These are phyloP conservation scores for Camelina sativa DNA, from an alignment of 345 rosid species.

Conservation along the genomic window DNA sequence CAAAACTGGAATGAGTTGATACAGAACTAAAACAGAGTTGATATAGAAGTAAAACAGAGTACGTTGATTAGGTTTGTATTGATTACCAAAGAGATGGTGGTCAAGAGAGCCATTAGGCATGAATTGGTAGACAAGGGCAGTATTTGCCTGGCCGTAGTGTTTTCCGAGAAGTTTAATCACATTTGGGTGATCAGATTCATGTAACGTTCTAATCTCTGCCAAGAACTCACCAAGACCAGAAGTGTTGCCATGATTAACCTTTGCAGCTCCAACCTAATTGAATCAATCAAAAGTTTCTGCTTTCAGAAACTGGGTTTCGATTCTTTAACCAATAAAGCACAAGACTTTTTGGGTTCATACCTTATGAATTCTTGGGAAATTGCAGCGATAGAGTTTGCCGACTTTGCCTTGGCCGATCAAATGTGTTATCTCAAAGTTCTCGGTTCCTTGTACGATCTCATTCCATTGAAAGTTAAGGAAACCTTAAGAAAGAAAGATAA, in stretches of 20 bases:
- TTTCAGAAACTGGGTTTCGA: constrained; percentile 23
- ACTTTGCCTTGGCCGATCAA: constrained; percentile 11
- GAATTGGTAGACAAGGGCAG: constrained; percentile 72
- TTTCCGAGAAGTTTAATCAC: constrained; percentile 70
- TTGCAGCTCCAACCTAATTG: constrained; percentile 70
- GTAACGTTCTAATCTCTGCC: constrained; percentile 65
- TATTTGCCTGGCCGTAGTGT: constrained; percentile 56
- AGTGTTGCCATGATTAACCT: constrained; percentile 57
- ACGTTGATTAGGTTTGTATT: neutral
- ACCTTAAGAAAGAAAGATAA: neutral
- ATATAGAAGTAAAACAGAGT: neutral
- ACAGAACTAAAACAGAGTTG: too few relatives aligned
- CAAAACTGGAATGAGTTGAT: neutral
- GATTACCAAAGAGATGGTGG: constrained; percentile 61
- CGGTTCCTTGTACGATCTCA: neutral
- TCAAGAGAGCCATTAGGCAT: constrained; percentile 80
- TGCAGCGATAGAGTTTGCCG: constrained; percentile 31
- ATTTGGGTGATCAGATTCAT: constrained; percentile 65
- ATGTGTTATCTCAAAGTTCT: neutral
- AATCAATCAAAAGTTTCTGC: neutral
- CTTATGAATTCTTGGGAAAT: neutral
- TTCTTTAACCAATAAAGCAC: constrained; percentile 3
- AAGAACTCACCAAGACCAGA: constrained; percentile 60
- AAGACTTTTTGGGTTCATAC: constrained; percentile 22
- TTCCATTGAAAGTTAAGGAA: neutral